A percentile compares a stretch with the other conserved stretches of the same genome.
phyloP scores from a whole-genome alignment of 1,139 yeast genomes.

The Debaryomyces nepalensis region DNA sequence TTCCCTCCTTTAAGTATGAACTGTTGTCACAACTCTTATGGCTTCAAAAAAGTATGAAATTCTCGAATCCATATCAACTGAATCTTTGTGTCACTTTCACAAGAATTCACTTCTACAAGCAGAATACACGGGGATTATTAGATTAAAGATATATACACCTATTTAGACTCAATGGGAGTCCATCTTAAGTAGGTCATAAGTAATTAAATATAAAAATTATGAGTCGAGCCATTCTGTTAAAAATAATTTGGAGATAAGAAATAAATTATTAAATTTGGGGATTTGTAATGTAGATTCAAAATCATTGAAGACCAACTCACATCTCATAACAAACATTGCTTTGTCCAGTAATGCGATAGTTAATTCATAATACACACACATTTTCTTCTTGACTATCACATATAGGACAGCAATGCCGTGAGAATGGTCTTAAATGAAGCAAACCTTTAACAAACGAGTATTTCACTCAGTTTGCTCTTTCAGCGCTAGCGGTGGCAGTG shows the following conservation, averaged over 20 bases:
- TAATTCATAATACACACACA: constrained; percentile 26
- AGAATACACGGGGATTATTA: not conserved
- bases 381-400: constrained; percentile 20
- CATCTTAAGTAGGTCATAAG: too few species aligned
- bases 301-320: not conserved
- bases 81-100: constrained; percentile 9
- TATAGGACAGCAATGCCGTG: not conserved
- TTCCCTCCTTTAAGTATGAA: too few species aligned
- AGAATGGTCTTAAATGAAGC: not conserved
- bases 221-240: constrained; percentile 24
- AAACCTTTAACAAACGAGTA: not conserved
- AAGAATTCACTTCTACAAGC: not conserved
- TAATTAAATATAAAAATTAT: constrained; percentile 11
- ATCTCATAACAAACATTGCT: constrained; percentile 5
- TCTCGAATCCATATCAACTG: not conserved
- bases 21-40: too few species aligned
- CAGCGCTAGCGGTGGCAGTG: not conserved
- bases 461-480: too few species aligned
- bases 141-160: not conserved
- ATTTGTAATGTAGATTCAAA: not conserved
- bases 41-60: too few species aligned
- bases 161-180: too few species aligned
- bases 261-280: constrained; percentile 5
- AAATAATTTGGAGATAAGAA: constrained; percentile 16
- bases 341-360: not conserved